phyloP scores from a whole-genome alignment of 1,284 basidiomycete species.

The Vanrija sp. region DNA sequence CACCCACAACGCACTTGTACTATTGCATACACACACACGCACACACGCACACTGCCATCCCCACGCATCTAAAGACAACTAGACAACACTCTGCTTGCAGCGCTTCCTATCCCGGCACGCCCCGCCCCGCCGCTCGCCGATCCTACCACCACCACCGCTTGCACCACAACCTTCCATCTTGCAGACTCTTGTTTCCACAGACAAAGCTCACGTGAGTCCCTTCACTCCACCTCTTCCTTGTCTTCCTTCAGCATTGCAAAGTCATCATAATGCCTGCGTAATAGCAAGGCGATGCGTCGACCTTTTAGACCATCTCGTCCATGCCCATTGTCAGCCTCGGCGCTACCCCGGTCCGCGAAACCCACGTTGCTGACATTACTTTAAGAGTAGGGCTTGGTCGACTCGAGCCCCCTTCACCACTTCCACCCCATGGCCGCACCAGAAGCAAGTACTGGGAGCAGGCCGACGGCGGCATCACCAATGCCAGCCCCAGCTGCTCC shows the following conservation, averaged over 20 bases:
- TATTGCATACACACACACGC: neutral
- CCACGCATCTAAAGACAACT: neutral
- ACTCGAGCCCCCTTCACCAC: neutral
- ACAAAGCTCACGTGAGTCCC: neutral
- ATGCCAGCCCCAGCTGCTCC: slow-evolving; percentile 6
- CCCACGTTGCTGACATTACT: neutral
- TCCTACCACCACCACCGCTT: neutral
- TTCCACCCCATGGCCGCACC: slow-evolving; percentile 10
- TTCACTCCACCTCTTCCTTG: no score
- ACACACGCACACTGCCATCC: neutral
- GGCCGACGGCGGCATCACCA: neutral
- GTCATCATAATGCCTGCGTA: no score
- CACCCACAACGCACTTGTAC: neutral
- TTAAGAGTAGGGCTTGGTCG: neutral
- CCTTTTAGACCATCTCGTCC: slow-evolving; percentile 10
- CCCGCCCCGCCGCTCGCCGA: neutral
- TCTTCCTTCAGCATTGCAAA: no score
- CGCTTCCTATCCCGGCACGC: no score
- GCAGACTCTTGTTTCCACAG: no score
- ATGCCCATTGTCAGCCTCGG: neutral
- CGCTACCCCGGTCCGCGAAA: neutral
- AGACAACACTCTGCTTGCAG: no score
- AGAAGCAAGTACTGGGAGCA: slow-evolving; percentile 11
- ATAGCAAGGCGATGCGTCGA: no score
- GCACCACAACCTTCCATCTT: neutral